Conservation (phyloP, 1,284 basidiomycete species). For the Boletus mariae region DNA sequence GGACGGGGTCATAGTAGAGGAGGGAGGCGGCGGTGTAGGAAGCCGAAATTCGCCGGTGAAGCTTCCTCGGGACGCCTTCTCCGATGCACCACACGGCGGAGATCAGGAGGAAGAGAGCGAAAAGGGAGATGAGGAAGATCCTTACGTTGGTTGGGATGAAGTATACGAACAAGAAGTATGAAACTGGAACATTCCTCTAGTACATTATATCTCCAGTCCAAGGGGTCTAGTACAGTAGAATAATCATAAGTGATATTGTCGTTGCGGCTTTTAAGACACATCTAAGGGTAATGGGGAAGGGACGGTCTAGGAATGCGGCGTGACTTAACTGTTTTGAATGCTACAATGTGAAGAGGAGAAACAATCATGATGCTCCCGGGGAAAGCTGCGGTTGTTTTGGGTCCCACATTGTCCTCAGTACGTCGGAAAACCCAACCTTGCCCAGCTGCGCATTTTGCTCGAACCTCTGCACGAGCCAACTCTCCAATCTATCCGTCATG, state of each 20-base stretch:
- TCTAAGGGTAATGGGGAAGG: conserved; percentile 14
- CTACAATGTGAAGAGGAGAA: neutral
- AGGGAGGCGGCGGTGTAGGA: conserved; percentile 38
- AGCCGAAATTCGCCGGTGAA: conserved; percentile 13
- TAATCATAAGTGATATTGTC: conserved; percentile 32
- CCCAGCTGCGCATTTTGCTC: conserved; percentile 85
- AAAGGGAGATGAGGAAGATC: conserved; percentile 29
- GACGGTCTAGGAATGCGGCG: conserved; percentile 20
- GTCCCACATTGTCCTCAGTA: conserved; percentile 73
- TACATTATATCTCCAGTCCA: conserved; percentile 1
- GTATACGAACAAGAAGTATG: conserved; percentile 42
- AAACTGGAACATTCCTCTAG: conserved; percentile 2
- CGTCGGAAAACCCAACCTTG: conserved; percentile 84
- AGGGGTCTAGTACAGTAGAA: conserved; percentile 24
- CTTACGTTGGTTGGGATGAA: conserved; percentile 38
- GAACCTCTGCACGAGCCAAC: conserved; percentile 80
- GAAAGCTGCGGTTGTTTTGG: conserved; percentile 40
- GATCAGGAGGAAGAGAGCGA: conserved; percentile 32
- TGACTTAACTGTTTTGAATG: conserved; percentile 5
- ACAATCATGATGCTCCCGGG: conserved; percentile 18
- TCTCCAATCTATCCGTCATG: conserved; percentile 77
- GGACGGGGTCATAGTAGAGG: conserved; percentile 43
- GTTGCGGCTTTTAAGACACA: conserved; percentile 21
- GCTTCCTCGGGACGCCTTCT: conserved; percentile 13
- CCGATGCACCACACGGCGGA: conserved; percentile 16